These are phyloP conservation scores for Ilyonectria sp. DNA, from an alignment of 2,329 filamentous ascomycete genomes.

Conservation along the genomic window DNA sequence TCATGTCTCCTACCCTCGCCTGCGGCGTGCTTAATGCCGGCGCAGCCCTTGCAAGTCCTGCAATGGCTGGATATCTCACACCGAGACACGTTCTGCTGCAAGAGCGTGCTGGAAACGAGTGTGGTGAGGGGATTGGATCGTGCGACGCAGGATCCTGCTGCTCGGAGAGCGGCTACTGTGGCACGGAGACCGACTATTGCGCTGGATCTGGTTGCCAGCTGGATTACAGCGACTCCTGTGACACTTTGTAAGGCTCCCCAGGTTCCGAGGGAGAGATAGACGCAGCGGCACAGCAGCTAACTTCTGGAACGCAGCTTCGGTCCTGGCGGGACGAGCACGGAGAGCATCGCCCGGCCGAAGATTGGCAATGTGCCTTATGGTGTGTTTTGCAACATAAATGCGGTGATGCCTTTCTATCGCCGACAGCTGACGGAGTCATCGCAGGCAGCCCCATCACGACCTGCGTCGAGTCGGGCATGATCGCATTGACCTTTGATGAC, in stretches of 20 bases:
- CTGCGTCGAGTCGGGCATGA: conserved; percentile 53
- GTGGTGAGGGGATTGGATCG: conserved; percentile 54
- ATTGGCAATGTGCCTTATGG: conserved; percentile 57
- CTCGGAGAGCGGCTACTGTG: conserved; percentile 57
- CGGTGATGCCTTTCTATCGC: conserved; percentile 23
- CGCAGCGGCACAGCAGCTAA: conserved; percentile 29
- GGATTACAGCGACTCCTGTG: conserved; percentile 57
- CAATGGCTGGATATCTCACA: conserved; percentile 32
- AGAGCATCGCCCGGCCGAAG: conserved; percentile 48
- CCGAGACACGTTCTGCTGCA: conserved; percentile 34
- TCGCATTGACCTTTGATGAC: conserved; percentile 65
- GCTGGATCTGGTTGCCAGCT: conserved; percentile 57
- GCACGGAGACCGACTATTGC: conserved; percentile 53
- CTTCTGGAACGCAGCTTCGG: conserved; percentile 45
- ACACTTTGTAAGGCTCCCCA: conserved; percentile 56
- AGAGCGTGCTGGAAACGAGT: conserved; percentile 45
- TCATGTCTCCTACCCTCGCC: conserved; percentile 30
- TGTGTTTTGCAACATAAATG: conserved; percentile 39
- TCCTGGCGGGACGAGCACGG: conserved; percentile 52
- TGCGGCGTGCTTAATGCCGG: conserved; percentile 39
- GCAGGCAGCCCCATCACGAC: conserved; percentile 54
- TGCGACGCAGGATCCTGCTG: conserved; percentile 54
- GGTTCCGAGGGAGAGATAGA: neutral
- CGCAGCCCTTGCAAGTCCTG: conserved; percentile 40
- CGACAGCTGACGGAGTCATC: conserved; percentile 36